phyloP scores from a whole-genome alignment of 257 asterid genomes.

The Capsicum chinense region DNA sequence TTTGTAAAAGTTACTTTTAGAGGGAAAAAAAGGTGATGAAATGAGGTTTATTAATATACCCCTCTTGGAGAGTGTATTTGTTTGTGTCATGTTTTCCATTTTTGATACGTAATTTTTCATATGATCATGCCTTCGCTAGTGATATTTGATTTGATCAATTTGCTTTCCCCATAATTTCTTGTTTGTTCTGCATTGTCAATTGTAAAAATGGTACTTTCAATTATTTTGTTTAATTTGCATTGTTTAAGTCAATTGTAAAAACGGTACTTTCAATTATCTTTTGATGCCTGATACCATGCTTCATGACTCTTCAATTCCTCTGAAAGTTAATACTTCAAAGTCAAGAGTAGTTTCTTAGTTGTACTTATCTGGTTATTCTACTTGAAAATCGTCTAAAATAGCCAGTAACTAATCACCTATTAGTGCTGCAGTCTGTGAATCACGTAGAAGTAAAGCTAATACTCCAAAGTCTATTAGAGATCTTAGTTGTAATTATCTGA shows the following conservation, averaged over 20 bases:
- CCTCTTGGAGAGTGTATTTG: background rate
- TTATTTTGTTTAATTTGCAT: too few species aligned
- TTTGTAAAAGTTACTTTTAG: background rate
- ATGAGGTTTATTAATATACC: background rate
- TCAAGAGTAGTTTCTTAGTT: background rate
- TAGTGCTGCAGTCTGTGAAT: too few species aligned
- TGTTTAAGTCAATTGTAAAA: background rate
- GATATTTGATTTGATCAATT: slow-evolving; percentile 22
- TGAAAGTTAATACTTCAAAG: background rate
- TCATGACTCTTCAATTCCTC: slow-evolving; percentile 7
- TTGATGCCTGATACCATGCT: slow-evolving; percentile 4
- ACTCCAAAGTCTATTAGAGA: background rate
- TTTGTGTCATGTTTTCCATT: background rate
- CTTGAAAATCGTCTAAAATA: background rate
- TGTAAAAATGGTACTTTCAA: too few species aligned
- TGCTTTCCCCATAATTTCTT: background rate
- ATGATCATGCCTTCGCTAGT: background rate
- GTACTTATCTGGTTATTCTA: background rate
- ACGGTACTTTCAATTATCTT: background rate
- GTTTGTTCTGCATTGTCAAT: background rate
- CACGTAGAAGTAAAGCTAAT: background rate
- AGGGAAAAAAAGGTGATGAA: background rate
- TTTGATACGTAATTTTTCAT: background rate
- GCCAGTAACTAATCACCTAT: background rate
- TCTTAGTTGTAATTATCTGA: slow-evolving; percentile 6